phyloP scores from a whole-genome alignment of 176 grass and related monocot species.

The Cenchrus fungigraminus region DNA sequence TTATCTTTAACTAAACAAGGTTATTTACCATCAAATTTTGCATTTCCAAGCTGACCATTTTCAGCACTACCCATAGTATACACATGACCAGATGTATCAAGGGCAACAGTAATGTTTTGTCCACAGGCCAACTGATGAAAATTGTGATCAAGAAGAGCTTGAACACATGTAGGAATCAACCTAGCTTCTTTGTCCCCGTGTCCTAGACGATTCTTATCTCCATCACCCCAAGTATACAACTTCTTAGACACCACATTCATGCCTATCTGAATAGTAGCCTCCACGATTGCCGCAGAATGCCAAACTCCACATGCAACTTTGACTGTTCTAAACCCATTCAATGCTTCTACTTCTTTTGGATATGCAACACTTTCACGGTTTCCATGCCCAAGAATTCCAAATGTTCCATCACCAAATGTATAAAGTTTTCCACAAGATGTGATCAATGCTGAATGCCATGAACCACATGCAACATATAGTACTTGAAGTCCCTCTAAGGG shows the following conservation, averaged over 20 bases:
- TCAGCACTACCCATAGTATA: conserved; percentile 86
- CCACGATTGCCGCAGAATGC: conserved; percentile 93
- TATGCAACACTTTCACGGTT: conserved; percentile 65
- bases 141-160: conserved; percentile 77
- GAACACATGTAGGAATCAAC: conserved; percentile 71
- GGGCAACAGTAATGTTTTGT: conserved; percentile 77
- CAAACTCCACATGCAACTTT: conserved; percentile 91
- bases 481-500: conserved; percentile 79
- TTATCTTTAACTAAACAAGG: conserved; percentile 77
- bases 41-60: conserved; percentile 84
- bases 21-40: conserved; percentile 70
- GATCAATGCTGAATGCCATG: conserved; percentile 86
- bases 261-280: conserved; percentile 51
- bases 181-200: conserved; percentile 83
- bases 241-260: conserved; percentile 62
- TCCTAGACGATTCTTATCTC: conserved; percentile 80
- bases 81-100: conserved; percentile 85
- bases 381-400: conserved; percentile 87
- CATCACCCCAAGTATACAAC: conserved; percentile 94
- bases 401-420: conserved; percentile 90
- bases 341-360: conserved; percentile 77
- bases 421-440: conserved; percentile 76
- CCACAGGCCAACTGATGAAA: conserved; percentile 91
- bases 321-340: conserved; percentile 56
- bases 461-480: conserved; percentile 74